Percentiles rank a stretch among this genome's conserved stretches.
phyloP scores from a whole-genome alignment of 108 stramenopile genomes.

The Cyclotella baltica region DNA sequence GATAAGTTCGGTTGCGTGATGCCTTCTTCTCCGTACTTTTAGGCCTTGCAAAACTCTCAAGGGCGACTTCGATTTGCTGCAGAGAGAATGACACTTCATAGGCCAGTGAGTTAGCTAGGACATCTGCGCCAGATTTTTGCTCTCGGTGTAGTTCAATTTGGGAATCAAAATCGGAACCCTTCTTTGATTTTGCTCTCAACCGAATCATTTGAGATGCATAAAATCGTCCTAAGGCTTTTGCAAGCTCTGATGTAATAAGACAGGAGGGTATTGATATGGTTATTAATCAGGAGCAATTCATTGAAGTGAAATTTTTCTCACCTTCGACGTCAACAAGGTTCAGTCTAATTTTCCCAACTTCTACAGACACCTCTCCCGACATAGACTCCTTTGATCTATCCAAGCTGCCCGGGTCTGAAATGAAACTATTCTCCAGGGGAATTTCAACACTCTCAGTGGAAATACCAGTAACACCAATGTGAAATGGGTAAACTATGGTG shows the following conservation, averaged over 20 bases:
- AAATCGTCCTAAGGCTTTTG: constrained; percentile 35
- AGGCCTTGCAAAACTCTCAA: constrained; percentile 71
- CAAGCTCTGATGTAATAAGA: constrained; percentile 15
- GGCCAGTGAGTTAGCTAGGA: constrained; percentile 9
- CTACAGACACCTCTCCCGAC: constrained; percentile 32
- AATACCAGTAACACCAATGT: constrained; percentile 46
- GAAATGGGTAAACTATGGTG: constrained; percentile 65
- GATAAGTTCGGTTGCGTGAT: constrained; percentile 30
- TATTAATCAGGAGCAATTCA: not conserved
- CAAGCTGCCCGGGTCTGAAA: not conserved
- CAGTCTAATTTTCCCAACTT: constrained; percentile 64
- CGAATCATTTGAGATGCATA: constrained; percentile 26
- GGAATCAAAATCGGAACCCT: not conserved
- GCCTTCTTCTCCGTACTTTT: constrained; percentile 46
- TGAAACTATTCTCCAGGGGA: not conserved
- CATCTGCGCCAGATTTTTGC: not conserved
- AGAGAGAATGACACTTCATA: constrained; percentile 51
- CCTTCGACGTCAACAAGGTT: constrained; percentile 78
- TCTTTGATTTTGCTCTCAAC: constrained; percentile 13
- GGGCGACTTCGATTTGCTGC: constrained; percentile 73
- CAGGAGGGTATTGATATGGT: not conserved
- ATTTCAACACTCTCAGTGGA: constrained; percentile 21
- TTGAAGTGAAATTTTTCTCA: not conserved
- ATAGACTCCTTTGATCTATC: constrained; percentile 5
- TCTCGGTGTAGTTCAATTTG: not conserved